A percentile compares a stretch with the other conserved stretches of the same genome.
Conservation (phyloP, 805 yeast genomes). For the Kluyveromyces starmeri region DNA sequence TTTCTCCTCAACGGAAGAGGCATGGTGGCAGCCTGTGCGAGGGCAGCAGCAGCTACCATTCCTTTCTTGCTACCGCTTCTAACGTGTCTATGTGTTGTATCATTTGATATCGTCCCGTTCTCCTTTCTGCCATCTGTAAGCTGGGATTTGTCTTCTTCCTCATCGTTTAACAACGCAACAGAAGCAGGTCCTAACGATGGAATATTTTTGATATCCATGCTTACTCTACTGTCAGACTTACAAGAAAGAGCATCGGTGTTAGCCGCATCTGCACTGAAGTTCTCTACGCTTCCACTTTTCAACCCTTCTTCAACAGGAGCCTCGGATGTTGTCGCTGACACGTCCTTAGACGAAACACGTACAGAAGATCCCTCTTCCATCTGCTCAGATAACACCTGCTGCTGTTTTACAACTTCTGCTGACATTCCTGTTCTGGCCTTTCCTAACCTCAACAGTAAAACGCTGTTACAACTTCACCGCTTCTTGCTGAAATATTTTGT, state of each 20-base stretch:
- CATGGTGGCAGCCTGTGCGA: slow-evolving; percentile 72
- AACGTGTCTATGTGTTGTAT: not conserved
- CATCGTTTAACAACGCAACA: slow-evolving; percentile 28
- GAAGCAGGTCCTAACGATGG: slow-evolving; percentile 42
- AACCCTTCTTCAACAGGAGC: too few relatives aligned
- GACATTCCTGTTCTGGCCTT: too few relatives aligned
- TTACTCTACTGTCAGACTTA: slow-evolving; percentile 9
- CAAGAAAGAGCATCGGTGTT: slow-evolving; percentile 2
- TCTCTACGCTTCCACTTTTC: slow-evolving; percentile 13
- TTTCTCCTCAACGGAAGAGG: slow-evolving; percentile 46
- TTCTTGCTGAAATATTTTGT: too few relatives aligned
- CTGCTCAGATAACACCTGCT: too few relatives aligned
- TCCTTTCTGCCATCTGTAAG: slow-evolving; percentile 9
- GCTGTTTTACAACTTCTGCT: too few relatives aligned
- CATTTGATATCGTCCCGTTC: not conserved
- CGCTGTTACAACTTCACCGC: too few relatives aligned
- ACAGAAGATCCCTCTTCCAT: too few relatives aligned
- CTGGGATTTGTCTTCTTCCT: slow-evolving; percentile 5
- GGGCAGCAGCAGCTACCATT: slow-evolving; percentile 72
- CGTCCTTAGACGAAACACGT: too few relatives aligned
- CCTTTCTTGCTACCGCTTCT: slow-evolving; percentile 33
- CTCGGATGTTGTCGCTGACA: too few relatives aligned
- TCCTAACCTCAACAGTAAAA: too few relatives aligned
- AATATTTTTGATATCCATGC: slow-evolving; percentile 17
- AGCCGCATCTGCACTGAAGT: not conserved